phyloP scores from a whole-genome alignment of 306 rosid genomes.

The Coriaria nepalensis region DNA sequence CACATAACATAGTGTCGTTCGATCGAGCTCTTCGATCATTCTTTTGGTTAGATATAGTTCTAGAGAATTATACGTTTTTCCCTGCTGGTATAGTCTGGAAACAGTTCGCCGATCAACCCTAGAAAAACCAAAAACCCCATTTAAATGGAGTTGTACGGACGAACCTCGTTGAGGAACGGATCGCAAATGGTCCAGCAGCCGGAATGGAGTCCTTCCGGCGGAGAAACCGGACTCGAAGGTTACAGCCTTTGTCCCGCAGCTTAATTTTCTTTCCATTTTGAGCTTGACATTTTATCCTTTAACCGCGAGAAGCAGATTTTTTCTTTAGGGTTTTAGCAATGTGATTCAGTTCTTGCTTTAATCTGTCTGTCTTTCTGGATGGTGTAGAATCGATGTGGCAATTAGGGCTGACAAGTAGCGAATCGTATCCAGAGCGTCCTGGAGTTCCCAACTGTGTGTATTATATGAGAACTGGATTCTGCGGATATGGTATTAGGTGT shows the following conservation, averaged over 20 bases:
- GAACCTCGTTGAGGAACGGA: conserved; percentile 41
- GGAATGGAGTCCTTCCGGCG: conserved; percentile 50
- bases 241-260: not conserved
- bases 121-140: too few species aligned
- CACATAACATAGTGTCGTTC: too few species aligned
- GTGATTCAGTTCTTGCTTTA: conserved; percentile 16
- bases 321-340: conserved; percentile 39
- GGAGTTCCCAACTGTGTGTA: conserved; percentile 68
- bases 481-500: conserved; percentile 78
- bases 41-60: too few species aligned
- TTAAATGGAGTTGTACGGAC: conserved; percentile 59
- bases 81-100: too few species aligned
- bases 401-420: conserved; percentile 36
- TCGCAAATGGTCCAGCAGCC: conserved; percentile 36
- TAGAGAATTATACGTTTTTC: too few species aligned
- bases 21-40: too few species aligned
- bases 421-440: conserved; percentile 71
- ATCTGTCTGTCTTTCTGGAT: conserved; percentile 4
- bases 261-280: not conserved
- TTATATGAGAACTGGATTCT: conserved; percentile 76
- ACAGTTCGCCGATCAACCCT: too few species aligned
- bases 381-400: conserved; percentile 73
- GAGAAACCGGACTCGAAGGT: conserved; percentile 59
- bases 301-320: not conserved
- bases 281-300: not conserved